Conservation (phyloP, 106 monocot species). For the Hemerocallis citrina region DNA sequence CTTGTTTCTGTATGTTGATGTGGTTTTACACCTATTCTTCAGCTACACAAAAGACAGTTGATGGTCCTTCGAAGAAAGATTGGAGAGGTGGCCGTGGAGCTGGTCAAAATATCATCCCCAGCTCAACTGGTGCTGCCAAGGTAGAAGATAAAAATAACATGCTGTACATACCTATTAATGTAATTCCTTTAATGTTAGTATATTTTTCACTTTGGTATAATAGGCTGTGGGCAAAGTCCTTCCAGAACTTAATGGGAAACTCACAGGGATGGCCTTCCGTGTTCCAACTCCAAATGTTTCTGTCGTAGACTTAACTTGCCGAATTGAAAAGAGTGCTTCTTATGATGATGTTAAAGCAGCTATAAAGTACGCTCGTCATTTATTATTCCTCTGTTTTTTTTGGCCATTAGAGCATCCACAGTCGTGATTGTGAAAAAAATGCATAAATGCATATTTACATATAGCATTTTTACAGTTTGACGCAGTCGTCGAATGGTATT, state of each 20-base stretch:
- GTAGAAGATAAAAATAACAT: constrained; percentile 15
- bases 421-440: no score
- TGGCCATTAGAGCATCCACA: no score
- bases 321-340: constrained; percentile 83
- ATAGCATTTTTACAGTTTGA: no score
- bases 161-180: no score
- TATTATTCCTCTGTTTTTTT: no score
- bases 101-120: constrained; percentile 94
- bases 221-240: constrained; percentile 98
- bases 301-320: constrained; percentile 90
- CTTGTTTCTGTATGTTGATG: neutral
- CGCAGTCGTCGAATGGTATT: no score
- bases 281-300: constrained; percentile 97
- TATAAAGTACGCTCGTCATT: constrained; percentile 71
- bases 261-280: constrained; percentile 97
- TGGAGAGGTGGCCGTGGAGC: constrained; percentile 99
- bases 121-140: constrained; percentile 98
- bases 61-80: constrained; percentile 94
- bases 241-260: constrained; percentile 89
- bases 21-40: constrained; percentile 2
- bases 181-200: constrained; percentile 5
- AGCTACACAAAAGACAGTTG: constrained; percentile 99
- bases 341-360: constrained; percentile 93
- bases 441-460: no score
- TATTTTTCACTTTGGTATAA: neutral